Percentiles rank a stretch among this genome's conserved stretches.
Conservation (phyloP, 495 filamentous ascomycete species). For the Parathielavia hyrcaniae region DNA sequence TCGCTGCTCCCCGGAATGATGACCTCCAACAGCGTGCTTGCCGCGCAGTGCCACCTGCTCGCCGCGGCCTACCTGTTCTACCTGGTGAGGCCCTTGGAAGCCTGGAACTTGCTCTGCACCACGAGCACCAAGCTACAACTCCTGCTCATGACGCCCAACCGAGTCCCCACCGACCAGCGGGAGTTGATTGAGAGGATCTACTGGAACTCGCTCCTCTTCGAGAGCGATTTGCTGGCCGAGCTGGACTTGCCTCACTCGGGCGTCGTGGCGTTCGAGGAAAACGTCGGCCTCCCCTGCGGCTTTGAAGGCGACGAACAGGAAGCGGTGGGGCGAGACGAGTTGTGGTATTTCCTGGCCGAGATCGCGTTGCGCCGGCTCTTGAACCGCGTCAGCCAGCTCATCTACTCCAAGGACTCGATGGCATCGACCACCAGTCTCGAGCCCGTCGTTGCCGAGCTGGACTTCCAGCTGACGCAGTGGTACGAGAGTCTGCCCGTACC, state of each 20-base stretch:
- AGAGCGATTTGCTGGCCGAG: constrained; percentile 75
- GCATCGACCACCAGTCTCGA: constrained; percentile 63
- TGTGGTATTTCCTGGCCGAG: constrained; percentile 81
- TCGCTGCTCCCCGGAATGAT: constrained; percentile 67
- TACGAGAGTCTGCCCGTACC: constrained; percentile 68
- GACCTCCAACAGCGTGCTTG: constrained; percentile 68
- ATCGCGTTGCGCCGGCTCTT: constrained; percentile 70
- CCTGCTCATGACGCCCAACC: constrained; percentile 61
- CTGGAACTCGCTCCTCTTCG: constrained; percentile 77
- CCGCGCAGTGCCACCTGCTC: constrained; percentile 72
- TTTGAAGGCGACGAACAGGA: constrained; percentile 66
- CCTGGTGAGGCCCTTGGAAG: constrained; percentile 70
- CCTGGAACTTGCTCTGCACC: constrained; percentile 72
- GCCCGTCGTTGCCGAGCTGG: constrained; percentile 69
- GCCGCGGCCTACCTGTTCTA: constrained; percentile 78
- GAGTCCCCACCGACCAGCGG: constrained; percentile 59
- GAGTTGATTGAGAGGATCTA: constrained; percentile 71
- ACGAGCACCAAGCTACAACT: constrained; percentile 77
- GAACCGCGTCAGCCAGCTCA: constrained; percentile 73
- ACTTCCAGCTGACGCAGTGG: constrained; percentile 79
- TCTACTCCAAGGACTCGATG: constrained; percentile 67
- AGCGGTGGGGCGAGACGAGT: constrained; percentile 61
- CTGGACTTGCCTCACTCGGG: constrained; percentile 76
- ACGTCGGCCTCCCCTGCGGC: constrained; percentile 67
- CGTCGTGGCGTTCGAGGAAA: constrained; percentile 72